Conservation (phyloP, 164 flowering plant genomes). For the Aristolochia fimbriata region DNA sequence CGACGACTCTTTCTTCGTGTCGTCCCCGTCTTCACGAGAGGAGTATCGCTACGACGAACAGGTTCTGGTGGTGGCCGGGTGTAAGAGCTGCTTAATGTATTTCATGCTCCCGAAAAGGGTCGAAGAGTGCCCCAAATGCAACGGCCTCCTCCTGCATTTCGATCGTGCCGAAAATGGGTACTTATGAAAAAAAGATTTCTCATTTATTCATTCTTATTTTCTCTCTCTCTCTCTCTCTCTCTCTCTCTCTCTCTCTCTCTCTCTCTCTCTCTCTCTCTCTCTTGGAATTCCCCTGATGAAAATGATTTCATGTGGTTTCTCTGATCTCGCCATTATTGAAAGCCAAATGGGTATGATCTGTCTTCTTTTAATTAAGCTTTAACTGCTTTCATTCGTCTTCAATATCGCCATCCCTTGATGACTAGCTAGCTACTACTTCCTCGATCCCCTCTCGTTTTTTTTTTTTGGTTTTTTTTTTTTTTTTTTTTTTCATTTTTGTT, state of each 20-base stretch:
- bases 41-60: slow-evolving; percentile 8
- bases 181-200: slow-evolving; percentile 2
- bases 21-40: slow-evolving; percentile 17
- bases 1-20: slow-evolving; percentile 38
- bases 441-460: too few relatives aligned
- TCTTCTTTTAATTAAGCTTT: neutral
- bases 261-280: neutral
- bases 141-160: slow-evolving; percentile 18
- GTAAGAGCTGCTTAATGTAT: slow-evolving; percentile 26
- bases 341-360: neutral
- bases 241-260: neutral
- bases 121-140: slow-evolving; percentile 24
- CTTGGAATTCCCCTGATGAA: neutral
- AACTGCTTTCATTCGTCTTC: too few relatives aligned
- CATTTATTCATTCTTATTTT: neutral
- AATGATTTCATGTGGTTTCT: neutral
- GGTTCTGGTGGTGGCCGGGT: slow-evolving; percentile 27
- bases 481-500: neutral
- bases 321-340: neutral
- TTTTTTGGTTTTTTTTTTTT: too few relatives aligned
- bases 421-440: too few relatives aligned
- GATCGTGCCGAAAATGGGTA: slow-evolving; percentile 15
- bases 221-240: neutral
- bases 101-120: slow-evolving; percentile 25
- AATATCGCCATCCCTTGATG: too few relatives aligned